Conservation (phyloP, 1,284 basidiomycete genomes). For the Marasmius oreades region DNA sequence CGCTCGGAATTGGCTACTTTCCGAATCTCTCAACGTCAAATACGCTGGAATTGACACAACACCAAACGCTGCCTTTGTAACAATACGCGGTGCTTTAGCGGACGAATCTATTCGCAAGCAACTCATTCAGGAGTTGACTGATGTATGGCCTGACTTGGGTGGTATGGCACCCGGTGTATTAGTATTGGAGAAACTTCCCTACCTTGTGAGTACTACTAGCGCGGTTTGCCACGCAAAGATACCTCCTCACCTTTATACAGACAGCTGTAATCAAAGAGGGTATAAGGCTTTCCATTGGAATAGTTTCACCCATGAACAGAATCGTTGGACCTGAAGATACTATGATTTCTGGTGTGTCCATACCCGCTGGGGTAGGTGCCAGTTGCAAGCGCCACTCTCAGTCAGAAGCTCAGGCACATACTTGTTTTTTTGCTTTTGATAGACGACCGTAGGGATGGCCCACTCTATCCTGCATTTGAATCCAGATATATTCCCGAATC, state of each 20-base stretch:
- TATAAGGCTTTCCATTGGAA: conserved; percentile 1
- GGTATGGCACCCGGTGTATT: not conserved
- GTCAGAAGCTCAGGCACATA: not conserved
- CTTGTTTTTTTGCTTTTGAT: not conserved
- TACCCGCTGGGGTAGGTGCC: conserved; percentile 2
- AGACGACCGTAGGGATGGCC: conserved; percentile 5
- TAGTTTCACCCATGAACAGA: not conserved
- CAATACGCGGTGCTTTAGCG: not conserved
- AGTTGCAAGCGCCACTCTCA: not conserved
- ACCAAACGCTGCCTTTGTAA: not conserved
- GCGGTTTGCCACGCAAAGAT: not conserved
- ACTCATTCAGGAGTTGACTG: not conserved
- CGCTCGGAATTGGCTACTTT: not conserved
- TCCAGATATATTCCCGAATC: conserved; percentile 6
- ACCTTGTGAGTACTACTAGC: not conserved
- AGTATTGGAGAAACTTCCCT: conserved; percentile 4
- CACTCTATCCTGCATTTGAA: conserved; percentile 4
- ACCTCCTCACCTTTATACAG: not conserved
- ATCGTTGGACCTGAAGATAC: not conserved
- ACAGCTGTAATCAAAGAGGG: conserved; percentile 7
- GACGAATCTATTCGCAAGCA: not conserved
- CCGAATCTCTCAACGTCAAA: not conserved
- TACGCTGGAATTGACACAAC: conserved; percentile 2
- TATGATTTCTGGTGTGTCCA: not conserved
- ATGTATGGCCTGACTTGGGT: not conserved